phyloP scores from a whole-genome alignment of 164 flowering plant genomes.

The Berberis vulgaris region DNA sequence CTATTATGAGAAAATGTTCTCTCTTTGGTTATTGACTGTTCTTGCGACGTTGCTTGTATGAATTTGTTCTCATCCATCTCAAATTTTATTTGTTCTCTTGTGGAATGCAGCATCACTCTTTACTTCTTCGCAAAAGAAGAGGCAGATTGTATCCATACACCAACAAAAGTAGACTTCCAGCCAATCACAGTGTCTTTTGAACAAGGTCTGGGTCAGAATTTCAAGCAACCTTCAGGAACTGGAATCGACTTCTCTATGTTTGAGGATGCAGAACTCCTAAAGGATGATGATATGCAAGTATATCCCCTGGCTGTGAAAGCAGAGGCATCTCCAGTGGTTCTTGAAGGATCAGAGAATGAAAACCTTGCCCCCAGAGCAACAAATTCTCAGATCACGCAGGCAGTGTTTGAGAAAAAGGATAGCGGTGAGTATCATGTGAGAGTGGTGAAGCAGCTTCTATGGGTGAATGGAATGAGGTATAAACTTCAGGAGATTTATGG shows the following conservation, averaged over 20 bases:
- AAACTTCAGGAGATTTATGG: slow-evolving; percentile 98
- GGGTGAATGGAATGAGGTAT: slow-evolving; percentile 84
- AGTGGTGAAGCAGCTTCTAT: slow-evolving; percentile 83
- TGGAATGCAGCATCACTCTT: slow-evolving; percentile 60
- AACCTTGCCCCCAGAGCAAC: slow-evolving; percentile 22
- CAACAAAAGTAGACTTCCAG: slow-evolving; percentile 53
- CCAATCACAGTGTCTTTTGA: slow-evolving; percentile 64
- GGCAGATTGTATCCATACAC: slow-evolving; percentile 54
- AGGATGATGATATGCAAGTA: slow-evolving; percentile 45
- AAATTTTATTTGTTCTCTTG: neutral
- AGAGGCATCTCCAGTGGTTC: slow-evolving; percentile 39
- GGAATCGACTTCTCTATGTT: slow-evolving; percentile 73
- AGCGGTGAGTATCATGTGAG: slow-evolving; percentile 64
- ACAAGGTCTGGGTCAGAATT: slow-evolving; percentile 81
- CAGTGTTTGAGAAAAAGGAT: slow-evolving; percentile 72
- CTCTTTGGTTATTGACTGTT: too few relatives aligned
- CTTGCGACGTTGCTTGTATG: too few relatives aligned
- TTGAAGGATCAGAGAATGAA: slow-evolving; percentile 30
- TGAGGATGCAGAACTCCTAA: slow-evolving; percentile 53
- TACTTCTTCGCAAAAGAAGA: slow-evolving; percentile 94
- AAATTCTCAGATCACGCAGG: slow-evolving; percentile 88
- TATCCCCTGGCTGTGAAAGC: slow-evolving; percentile 88
- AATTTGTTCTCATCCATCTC: neutral
- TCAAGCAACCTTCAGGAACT: slow-evolving; percentile 79
- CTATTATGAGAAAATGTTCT: too few relatives aligned